A percentile compares a stretch with the other conserved stretches of the same genome.
Conservation (phyloP, 495 filamentous ascomycete genomes). For the Penicillium atrosanguineum region DNA sequence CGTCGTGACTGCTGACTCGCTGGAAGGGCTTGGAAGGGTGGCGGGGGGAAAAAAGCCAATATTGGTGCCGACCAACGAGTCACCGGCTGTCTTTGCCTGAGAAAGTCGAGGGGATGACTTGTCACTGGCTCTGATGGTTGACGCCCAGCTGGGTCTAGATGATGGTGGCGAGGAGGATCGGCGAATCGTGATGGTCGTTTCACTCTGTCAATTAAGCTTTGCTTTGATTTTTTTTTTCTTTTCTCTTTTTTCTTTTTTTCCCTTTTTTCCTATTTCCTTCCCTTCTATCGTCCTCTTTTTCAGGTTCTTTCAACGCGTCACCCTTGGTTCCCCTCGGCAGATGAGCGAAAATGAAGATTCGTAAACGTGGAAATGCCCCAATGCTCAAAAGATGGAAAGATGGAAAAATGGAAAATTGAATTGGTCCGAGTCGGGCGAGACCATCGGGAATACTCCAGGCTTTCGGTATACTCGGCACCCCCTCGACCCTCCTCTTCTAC, state of each 20-base stretch:
- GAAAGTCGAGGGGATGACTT: neutral
- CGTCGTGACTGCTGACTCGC: conserved; percentile 16
- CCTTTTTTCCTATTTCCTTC: neutral
- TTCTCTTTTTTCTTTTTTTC: neutral
- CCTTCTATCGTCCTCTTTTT: neutral
- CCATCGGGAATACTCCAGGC: neutral
- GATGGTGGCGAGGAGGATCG: conserved; percentile 10
- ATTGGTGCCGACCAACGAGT: conserved; percentile 2
- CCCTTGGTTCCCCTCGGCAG: neutral
- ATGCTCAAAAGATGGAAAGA: neutral
- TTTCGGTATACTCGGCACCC: too few relatives aligned
- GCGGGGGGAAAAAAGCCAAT: conserved; percentile 1
- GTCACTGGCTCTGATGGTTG: conserved; percentile 16
- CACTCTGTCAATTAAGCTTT: conserved; percentile 8
- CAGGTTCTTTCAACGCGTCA: neutral
- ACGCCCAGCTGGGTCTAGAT: conserved; percentile 6
- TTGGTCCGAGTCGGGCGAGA: neutral
- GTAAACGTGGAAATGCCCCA: too few relatives aligned
- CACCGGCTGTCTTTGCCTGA: neutral
- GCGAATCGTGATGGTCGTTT: neutral
- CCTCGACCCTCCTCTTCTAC: too few relatives aligned
- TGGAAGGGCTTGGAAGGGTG: neutral
- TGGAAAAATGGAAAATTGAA: neutral
- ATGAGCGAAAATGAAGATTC: neutral
- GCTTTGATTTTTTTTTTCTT: neutral